phyloP scores from a whole-genome alignment of 2,329 filamentous ascomycete genomes.

The Polychaeton citri region DNA sequence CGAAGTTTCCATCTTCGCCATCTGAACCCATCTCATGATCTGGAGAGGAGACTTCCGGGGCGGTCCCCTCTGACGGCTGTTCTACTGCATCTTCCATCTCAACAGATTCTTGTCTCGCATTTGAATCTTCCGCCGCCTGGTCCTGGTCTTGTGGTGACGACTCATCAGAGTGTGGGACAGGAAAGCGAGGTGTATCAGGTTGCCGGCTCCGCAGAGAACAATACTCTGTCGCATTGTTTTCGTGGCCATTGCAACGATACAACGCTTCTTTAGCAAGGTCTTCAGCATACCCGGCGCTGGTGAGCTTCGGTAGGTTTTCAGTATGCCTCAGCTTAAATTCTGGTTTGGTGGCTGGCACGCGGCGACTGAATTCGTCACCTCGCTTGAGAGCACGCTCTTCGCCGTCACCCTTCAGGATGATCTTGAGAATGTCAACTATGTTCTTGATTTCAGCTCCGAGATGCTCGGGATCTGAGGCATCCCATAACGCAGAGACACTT shows the following conservation, averaged over 20 bases:
- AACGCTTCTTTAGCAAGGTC: constrained; percentile 64
- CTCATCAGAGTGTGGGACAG: constrained; percentile 7
- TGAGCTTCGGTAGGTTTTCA: constrained; percentile 31
- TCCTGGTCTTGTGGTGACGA: constrained; percentile 6
- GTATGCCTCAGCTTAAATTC: constrained; percentile 38
- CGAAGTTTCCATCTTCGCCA: constrained; percentile 3
- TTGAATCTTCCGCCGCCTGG: constrained; percentile 1
- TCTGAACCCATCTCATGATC: background rate
- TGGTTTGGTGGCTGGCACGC: constrained; percentile 33
- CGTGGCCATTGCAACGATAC: constrained; percentile 64
- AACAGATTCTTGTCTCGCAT: constrained; percentile 15
- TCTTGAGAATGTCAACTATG: constrained; percentile 71
- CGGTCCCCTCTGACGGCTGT: constrained; percentile 1
- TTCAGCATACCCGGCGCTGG: constrained; percentile 39
- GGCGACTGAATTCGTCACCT: constrained; percentile 43
- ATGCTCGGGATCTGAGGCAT: constrained; percentile 18
- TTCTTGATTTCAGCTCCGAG: constrained; percentile 46
- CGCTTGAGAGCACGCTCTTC: constrained; percentile 54
- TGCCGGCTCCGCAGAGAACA: constrained; percentile 38
- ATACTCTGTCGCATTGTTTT: constrained; percentile 54
- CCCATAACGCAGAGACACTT: constrained; percentile 67
- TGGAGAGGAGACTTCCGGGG: constrained; percentile 1
- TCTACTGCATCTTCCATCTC: constrained; percentile 25
- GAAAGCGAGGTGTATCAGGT: constrained; percentile 14
- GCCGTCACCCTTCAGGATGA: constrained; percentile 61